Evolutionary conservation across 306 rosid species (phyloP).

Genomic region (Glycyrrhiza uralensis): DNA sequence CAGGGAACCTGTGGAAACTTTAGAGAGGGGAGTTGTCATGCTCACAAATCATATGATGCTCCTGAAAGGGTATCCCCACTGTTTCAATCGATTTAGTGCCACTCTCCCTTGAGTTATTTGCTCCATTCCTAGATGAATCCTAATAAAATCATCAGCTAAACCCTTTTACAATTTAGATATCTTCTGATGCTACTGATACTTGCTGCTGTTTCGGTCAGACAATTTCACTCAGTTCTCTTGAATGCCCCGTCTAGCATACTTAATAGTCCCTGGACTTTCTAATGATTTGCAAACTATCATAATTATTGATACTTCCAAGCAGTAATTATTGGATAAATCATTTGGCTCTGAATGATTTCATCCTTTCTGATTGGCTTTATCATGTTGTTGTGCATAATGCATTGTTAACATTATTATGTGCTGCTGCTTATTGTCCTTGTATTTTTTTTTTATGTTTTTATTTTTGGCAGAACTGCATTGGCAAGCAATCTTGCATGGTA

Average conservation of each 20-base stretch:
- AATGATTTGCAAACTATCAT: background rate
- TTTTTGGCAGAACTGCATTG: slow-evolving; percentile 50
- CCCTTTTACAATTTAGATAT: background rate
- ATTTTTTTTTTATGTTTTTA: background rate
- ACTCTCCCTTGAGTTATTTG: background rate
- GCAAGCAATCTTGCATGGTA: slow-evolving; percentile 51
- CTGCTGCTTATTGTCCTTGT: background rate
- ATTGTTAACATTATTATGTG: background rate
- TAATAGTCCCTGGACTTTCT: background rate
- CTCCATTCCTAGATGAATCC: background rate
- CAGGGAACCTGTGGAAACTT: slow-evolving; percentile 58
- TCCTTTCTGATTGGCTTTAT: background rate
- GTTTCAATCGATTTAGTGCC: background rate
- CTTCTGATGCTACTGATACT: background rate
- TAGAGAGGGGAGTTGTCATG: slow-evolving; percentile 53
- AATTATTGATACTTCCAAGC: background rate
- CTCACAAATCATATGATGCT: slow-evolving; percentile 63
- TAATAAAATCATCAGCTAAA: background rate
- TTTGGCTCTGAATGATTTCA: background rate
- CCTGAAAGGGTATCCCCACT: slow-evolving; percentile 46
- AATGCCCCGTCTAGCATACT: background rate
- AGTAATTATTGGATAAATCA: background rate
- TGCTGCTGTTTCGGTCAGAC: too few relatives aligned
- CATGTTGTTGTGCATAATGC: background rate
- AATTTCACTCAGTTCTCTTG: slow-evolving; percentile 6